These are phyloP conservation scores for Globisporangium nagaii DNA, from an alignment of 352 stramenopile species.

Conservation along the genomic window DNA sequence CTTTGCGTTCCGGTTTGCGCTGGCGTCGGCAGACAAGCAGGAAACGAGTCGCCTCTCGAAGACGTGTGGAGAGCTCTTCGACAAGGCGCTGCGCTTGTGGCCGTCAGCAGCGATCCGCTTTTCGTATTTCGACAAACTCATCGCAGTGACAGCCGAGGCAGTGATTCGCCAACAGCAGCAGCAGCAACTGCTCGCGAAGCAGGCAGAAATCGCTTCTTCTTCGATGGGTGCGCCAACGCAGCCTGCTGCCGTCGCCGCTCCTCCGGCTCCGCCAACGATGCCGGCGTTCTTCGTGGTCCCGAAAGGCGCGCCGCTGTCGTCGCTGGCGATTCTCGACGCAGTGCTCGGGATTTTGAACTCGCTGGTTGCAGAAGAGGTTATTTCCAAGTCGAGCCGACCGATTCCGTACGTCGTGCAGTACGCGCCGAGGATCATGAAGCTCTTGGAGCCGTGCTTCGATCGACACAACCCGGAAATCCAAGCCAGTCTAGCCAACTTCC, in stretches of 20 bases:
- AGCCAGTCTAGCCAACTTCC: constrained; percentile 54
- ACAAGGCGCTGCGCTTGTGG: constrained; percentile 82
- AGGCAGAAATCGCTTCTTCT: neutral
- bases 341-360: constrained; percentile 87
- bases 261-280: constrained; percentile 33
- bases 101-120: constrained; percentile 83
- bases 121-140: constrained; percentile 90
- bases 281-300: constrained; percentile 75
- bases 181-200: constrained; percentile 11
- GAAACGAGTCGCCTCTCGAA: constrained; percentile 85
- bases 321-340: constrained; percentile 80
- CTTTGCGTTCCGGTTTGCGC: constrained; percentile 83
- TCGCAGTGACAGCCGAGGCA: constrained; percentile 81
- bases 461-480: constrained; percentile 80
- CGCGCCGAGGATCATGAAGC: constrained; percentile 84
- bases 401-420: constrained; percentile 87
- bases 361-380: constrained; percentile 68
- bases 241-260: constrained; percentile 12
- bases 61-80: constrained; percentile 85
- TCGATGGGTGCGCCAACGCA: constrained; percentile 8
- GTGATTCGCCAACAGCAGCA: constrained; percentile 79
- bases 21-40: constrained; percentile 87
- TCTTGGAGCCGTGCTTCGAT: constrained; percentile 87
- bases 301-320: constrained; percentile 79
- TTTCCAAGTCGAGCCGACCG: constrained; percentile 59